These are phyloP conservation scores for Monilinia fructigena DNA, from an alignment of 2,329 filamentous ascomycete genomes.

Conservation along the genomic window DNA sequence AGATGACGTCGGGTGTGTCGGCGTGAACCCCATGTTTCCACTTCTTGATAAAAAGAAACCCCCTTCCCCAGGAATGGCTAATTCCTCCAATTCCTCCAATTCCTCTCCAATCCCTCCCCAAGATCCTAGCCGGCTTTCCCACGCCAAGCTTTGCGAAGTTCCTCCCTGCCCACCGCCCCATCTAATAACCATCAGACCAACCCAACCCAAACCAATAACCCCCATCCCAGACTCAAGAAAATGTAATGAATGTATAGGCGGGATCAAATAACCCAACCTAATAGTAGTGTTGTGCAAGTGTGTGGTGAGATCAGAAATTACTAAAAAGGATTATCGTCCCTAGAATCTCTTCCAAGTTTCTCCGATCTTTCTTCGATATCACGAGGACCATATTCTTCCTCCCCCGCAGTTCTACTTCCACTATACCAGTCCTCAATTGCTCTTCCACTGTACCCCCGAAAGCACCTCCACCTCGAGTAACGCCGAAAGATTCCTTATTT, in stretches of 20 bases:
- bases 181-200: background rate
- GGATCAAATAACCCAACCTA: background rate
- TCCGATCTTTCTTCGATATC: conserved; percentile 31
- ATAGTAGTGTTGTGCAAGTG: conserved; percentile 5
- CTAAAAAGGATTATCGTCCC: conserved; percentile 60
- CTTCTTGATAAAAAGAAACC: background rate
- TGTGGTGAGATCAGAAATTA: conserved; percentile 49
- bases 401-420: conserved; percentile 48
- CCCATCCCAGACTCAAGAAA: conserved; percentile 20
- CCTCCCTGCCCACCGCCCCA: background rate
- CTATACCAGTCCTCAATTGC: conserved; percentile 51
- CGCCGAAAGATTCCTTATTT: conserved; percentile 38
- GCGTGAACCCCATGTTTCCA: background rate
- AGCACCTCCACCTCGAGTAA: conserved; percentile 29
- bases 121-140: conserved; percentile 9
- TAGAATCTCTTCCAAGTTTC: conserved; percentile 46
- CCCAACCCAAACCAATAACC: background rate
- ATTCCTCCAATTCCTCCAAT: background rate
- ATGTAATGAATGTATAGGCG: conserved; percentile 20
- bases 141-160: conserved; percentile 12
- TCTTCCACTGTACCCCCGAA: conserved; percentile 45
- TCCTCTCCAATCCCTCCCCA: background rate
- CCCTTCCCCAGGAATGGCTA: background rate
- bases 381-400: conserved; percentile 51
- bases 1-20: conserved; percentile 7